Evolutionary conservation across 805 yeast species (phyloP).

Genomic region (Pichia sporocuriosa): DNA sequence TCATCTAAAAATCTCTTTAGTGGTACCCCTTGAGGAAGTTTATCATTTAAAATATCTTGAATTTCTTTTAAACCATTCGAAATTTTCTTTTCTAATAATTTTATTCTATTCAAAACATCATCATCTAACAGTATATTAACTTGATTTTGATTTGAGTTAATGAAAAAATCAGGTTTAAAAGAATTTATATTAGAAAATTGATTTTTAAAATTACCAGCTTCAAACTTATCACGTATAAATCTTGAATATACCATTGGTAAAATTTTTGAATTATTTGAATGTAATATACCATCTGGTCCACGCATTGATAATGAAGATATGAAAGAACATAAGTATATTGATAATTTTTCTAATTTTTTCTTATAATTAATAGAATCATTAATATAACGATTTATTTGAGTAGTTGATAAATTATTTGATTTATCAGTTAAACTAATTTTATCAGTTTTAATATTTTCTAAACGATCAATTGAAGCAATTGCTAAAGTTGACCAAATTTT

Average conservation of each 20-base stretch:
- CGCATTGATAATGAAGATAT: neutral
- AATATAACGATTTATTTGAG: neutral
- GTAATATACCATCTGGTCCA: neutral
- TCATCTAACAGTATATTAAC: constrained; percentile 44
- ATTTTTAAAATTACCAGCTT: constrained; percentile 76
- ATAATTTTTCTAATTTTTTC: constrained; percentile 4
- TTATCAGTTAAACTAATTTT: neutral
- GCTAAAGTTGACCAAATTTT: constrained; percentile 38
- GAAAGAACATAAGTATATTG: neutral
- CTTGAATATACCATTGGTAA: constrained; percentile 68
- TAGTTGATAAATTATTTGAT: too few species aligned
- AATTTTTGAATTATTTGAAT: constrained; percentile 15
- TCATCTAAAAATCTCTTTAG: constrained; percentile 25
- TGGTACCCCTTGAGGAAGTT: constrained; percentile 24
- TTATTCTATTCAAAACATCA: constrained; percentile 37
- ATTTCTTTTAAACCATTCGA: constrained; percentile 36
- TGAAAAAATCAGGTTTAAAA: constrained; percentile 27
- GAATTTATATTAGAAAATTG: constrained; percentile 41
- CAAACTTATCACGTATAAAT: constrained; percentile 55
- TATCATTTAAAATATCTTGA: constrained; percentile 35
- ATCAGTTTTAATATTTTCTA: neutral
- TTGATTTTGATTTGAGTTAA: constrained; percentile 13
- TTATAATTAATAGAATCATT: neutral
- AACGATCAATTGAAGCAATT: neutral
- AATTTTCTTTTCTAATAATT: constrained; percentile 33